These are phyloP conservation scores for Endocalyx cinctus DNA, from an alignment of 2,329 filamentous ascomycete species.

Conservation along the genomic window DNA sequence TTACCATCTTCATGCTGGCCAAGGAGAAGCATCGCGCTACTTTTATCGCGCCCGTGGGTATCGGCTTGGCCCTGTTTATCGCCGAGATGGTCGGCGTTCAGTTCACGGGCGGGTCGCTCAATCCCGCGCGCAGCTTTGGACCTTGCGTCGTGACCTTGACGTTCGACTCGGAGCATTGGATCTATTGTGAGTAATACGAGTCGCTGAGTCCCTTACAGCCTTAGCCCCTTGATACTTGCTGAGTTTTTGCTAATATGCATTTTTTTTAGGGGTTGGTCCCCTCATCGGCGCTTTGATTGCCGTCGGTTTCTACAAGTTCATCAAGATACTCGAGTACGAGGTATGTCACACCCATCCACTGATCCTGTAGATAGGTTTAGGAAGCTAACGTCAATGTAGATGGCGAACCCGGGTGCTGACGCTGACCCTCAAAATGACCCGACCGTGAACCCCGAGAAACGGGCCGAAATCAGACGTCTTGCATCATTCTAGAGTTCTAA, in stretches of 20 bases:
- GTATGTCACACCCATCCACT: slow-evolving; percentile 20
- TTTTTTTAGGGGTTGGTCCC: slow-evolving; percentile 30
- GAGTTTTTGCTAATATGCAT: not conserved
- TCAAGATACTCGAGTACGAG: slow-evolving; percentile 36
- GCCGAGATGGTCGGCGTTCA: slow-evolving; percentile 34
- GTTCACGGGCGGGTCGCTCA: slow-evolving; percentile 34
- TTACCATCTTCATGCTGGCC: slow-evolving; percentile 56
- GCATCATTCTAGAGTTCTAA: not conserved
- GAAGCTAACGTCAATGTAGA: slow-evolving; percentile 27
- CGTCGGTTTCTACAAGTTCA: slow-evolving; percentile 32
- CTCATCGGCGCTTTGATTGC: slow-evolving; percentile 35
- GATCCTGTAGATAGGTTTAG: too few relatives aligned
- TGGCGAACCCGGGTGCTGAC: slow-evolving; percentile 43
- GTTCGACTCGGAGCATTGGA: slow-evolving; percentile 35
- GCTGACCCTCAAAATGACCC: slow-evolving; percentile 39
- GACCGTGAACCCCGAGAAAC: slow-evolving; percentile 38
- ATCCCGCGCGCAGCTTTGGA: slow-evolving; percentile 36
- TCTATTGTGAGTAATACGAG: slow-evolving; percentile 41
- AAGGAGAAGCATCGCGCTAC: slow-evolving; percentile 60
- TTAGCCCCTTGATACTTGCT: not conserved
- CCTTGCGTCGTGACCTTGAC: slow-evolving; percentile 29
- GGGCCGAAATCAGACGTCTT: slow-evolving; percentile 19
- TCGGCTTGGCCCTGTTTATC: slow-evolving; percentile 58
- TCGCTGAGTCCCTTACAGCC: too few relatives aligned
- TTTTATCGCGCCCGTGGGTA: slow-evolving; percentile 58